Conservation (phyloP, 208 protist species). For the Leishmania gerbilli region DNA sequence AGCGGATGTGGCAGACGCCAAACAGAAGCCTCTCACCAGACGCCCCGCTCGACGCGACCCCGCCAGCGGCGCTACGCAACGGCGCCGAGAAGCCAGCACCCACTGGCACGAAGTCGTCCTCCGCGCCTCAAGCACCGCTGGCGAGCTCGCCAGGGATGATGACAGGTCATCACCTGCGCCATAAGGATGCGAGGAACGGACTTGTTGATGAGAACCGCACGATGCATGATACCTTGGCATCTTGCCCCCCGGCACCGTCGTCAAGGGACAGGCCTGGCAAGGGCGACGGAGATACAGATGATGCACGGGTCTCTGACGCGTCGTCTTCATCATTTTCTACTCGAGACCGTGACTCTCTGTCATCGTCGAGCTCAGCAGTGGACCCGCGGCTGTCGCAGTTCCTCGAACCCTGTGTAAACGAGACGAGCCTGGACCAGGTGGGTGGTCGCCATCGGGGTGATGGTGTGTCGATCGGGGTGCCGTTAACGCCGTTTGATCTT, state of each 20-base stretch:
- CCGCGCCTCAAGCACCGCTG: neutral
- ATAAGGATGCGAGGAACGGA: neutral
- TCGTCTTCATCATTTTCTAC: neutral
- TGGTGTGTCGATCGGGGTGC: neutral
- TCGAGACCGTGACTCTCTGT: neutral
- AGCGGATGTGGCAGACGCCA: neutral
- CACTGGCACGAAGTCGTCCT: neutral
- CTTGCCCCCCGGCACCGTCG: neutral
- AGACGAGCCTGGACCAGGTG: neutral
- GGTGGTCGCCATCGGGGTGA: neutral
- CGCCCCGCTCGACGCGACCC: neutral
- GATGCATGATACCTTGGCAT: neutral
- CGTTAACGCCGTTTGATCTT: slow-evolving; percentile 5
- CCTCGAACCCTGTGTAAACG: neutral
- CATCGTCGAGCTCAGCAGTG: neutral
- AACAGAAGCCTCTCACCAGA: neutral
- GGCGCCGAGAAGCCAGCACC: neutral
- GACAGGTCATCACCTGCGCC: neutral
- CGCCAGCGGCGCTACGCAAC: neutral
- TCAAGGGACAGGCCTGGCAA: neutral
- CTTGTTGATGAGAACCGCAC: neutral
- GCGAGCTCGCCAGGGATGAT: neutral
- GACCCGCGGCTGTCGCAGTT: slow-evolving; percentile 20
- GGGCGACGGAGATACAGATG: neutral
- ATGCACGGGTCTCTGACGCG: neutral